Evolutionary conservation across 257 asterid genomes (phyloP), one percentile per base, ranked within the genome.

Genomic region (Nicotiana undulata): DNA sequence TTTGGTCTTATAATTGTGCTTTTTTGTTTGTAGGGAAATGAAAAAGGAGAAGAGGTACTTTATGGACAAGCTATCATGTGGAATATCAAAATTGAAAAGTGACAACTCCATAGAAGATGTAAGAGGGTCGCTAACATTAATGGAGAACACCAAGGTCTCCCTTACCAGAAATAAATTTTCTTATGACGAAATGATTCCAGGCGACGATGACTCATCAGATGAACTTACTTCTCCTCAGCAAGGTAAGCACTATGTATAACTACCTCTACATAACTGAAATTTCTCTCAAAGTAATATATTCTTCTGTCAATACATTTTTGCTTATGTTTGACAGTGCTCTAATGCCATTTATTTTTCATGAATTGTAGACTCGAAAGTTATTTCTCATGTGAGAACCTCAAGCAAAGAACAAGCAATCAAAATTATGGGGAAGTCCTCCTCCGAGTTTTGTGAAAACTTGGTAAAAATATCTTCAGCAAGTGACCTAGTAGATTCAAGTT

Each of bases 121-220:
- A 26, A 84, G 97, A 88, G 95, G 85, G 56, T 79, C 91, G 2
- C 65, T 85, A 76, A 44, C 13, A 60, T 40, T 10, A 75, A 79
- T 18, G 17, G 20, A 24, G 46, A 49, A 64, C 55, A 52, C 59
- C 1, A 68, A 76, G 16, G 58, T 17, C 28, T 55, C 80, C 51
- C 51, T 72, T 22, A 63, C 17, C 40, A 76, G 63, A 53, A 84
- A 76, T 24, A 88, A 83, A 9, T 88, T 89, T 9, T 88, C 91
- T 1, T 91, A 93, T 34, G 89, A 88, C 64, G 97, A 91, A 81
- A 93, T 93, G 97, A 90, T 90, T 29, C 97, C 93, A 9, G 92
- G 91, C 4, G 87, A 86, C 74, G 79, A 74, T 49, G 61, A 74
- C 18, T 88, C 94, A 2, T 82, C 84, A 81, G 90, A 88, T 77